Base-by-base conservation (phyloP, 1,284 basidiomycete genomes). In the Bondarzewia mesenterica region DNA sequence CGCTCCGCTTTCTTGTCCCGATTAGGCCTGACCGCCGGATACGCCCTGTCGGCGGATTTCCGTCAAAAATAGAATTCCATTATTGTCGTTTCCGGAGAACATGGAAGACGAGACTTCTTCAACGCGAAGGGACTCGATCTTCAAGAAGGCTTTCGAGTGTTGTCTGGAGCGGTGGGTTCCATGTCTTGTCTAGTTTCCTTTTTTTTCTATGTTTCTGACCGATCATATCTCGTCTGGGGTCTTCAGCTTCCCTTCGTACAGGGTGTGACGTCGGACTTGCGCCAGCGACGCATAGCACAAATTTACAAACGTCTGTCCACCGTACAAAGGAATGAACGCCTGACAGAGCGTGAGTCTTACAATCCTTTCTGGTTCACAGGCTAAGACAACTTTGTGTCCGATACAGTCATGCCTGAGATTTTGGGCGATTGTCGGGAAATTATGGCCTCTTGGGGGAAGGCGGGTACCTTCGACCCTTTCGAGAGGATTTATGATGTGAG, bases 61-160 rank as follows among this genome's bases (percentile, higher is more conserved):
- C 52, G 51, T 55, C 50, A 47, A 48, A 42, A 44, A 39, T 53
- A 85, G 84, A 76, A 82, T 54, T 78, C 72, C 7, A 80, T 85
- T 52, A 69, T 86, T 45, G 82, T 82, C 26, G 74, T 87, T 36
- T 87, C 84, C 38, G 85, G 85, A 45, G 80, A 85, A 59, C 71
- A 69, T 35, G 83, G 77, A n/a, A 71, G 84, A 50, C 73, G 74
- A 50, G 71, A 78, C 10, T 86, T 86, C 64, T 83, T 87, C 57
- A 71, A 73, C 4, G 75, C 82, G 47, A 80, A 76, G 63, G 72
- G 73, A 15, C 74, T 87, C 53, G 83, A 87, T 63, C 72, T 87
- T 47, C 82, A 80, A 40, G 81, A 85, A 66, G 84, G 83, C 14
- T 87, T 85, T 69, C 82, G 79, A 57, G 75, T 84, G 55, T 71